Evolutionary conservation across 768 basidiomycete species (phyloP).

Genomic region (Podaxis rugospora): DNA sequence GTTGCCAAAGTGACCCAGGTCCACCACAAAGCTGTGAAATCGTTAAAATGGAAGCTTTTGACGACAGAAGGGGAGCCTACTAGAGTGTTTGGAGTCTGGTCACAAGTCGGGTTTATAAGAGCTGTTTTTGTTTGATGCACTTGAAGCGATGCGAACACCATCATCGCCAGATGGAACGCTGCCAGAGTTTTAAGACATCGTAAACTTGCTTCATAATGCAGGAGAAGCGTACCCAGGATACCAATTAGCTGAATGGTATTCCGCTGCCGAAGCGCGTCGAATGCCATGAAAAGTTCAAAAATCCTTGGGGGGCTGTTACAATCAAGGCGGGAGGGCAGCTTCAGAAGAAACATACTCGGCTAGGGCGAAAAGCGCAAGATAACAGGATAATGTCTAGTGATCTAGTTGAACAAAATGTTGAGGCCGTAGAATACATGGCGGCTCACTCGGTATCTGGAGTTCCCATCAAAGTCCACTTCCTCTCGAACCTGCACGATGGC

Average conservation of each 20-base stretch:
- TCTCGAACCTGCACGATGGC: constrained; percentile 37
- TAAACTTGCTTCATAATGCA: background rate
- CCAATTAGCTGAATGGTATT: constrained; percentile 79
- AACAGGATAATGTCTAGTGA: constrained; percentile 72
- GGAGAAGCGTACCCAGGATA: constrained; percentile 49
- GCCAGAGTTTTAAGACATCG: constrained; percentile 2
- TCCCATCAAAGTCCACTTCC: constrained; percentile 36
- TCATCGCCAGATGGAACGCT: constrained; percentile 75
- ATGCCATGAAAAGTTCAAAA: constrained; percentile 76
- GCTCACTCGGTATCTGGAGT: constrained; percentile 48
- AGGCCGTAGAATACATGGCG: background rate
- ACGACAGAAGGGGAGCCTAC: constrained; percentile 28
- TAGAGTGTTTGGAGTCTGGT: constrained; percentile 25
- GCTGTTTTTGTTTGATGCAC: constrained; percentile 70
- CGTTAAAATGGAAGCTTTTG: background rate
- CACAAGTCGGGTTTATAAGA: constrained; percentile 38
- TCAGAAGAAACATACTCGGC: constrained; percentile 55
- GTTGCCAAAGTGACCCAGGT: constrained; percentile 51
- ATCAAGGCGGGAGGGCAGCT: background rate
- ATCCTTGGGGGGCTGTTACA: constrained; percentile 37
- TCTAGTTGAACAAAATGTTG: background rate
- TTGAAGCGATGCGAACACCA: constrained; percentile 74
- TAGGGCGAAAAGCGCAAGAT: constrained; percentile 77
- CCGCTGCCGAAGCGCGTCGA: constrained; percentile 75
- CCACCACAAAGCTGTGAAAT: constrained; percentile 41